Evolutionary conservation across 306 rosid species (phyloP), one percentile per base, ranked within the genome.

Genomic region (Prunus padus): DNA sequence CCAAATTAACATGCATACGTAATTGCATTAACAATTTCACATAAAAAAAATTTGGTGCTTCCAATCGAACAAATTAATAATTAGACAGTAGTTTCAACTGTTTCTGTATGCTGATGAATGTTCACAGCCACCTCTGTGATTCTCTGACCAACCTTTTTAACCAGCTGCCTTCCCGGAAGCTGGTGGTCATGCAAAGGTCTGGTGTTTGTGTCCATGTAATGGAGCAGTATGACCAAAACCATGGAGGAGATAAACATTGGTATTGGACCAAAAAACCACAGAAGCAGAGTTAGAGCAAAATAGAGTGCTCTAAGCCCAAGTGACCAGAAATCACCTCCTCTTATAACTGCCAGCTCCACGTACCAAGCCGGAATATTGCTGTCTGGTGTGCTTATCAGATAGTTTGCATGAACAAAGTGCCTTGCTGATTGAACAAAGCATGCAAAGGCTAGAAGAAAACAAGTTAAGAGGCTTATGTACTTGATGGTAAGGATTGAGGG

Each of bases 201-300:
- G 40, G 86, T 78, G 81, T 90, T 90, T 30, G 82, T 78, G 74
- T 92, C 97, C 59, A 88, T 86, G 67, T 75, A 64, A 71, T 84
- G 80, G 52, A 92, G 86, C 10, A 79, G 11, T 4, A 71, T 1
- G 19, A 92, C 97, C 86, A 87, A 76, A 65, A 72, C 49, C 15
- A 88, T 9, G 12, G 94, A 88, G 69, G 89, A 87, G 74, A 78
- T 33, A 71, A 90, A 87, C 96, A 87, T 90, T 1, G 97, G 96
- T n/a, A 92, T 90, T 16, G 97, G 96, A 40, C 96, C 96, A 59
- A 90, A 92, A 81, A 92, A 86, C 97, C 97, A 92, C 8, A 90
- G 92, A 52, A 92, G 45, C 74, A 92, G 66, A 64, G 84, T 65
- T 0, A 92, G 88, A 45, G 97, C 96, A 73, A 88, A 90, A 73